Evolutionary conservation across 2,329 filamentous ascomycete genomes (phyloP), one percentile per base, ranked within the genome.

Genomic region (Fusarium subtropicale): DNA sequence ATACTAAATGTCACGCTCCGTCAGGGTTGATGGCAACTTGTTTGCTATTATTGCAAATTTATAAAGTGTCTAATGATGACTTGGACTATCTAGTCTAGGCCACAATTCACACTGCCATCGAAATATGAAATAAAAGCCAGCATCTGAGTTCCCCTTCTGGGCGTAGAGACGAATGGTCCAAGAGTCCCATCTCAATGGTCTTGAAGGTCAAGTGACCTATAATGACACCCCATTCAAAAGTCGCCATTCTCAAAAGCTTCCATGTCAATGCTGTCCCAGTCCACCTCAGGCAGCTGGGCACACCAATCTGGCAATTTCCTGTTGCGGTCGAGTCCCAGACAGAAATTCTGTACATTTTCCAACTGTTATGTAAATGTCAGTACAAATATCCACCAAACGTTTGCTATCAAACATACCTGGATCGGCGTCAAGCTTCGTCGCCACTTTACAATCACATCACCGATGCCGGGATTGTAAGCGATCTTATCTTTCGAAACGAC

Each of bases 281-380:
- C 36, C 6, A 39, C 36, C n/a, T 13, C 36, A 11, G 36, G 36
- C 12, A 22, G 1, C 12, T 39, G n/a, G 0, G 6, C 11, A 7
- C 7, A 12, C 36, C 36, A 39, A 20, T n/a, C n/a, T 1, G 36
- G 36, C 36, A n/a, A 39, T 4, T 3, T 13, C 8, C 36, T 39
- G 5, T 39, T 12, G 12, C 8, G 13, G 2, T 39, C 36, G 1
- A 20, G 13, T 7, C 36, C 36, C 4, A 39, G 11, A 39, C 0
- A 0, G n/a, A 11, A 39, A 20, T 7, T 0, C 2, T 39, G n/a
- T 20, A 39, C 12, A 1, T 1, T 7, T 6, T 1, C 12, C n/a
- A 39, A n/a, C n/a, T 39, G 16, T 11, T n/a, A 12, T 13, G 5
- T 6, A 20, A 22, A n/a, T 22, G 1, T 39, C 0, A 39, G 36